Evolutionary conservation across 2,329 filamentous ascomycete genomes (phyloP), one percentile per base, ranked within the genome.

Genomic region (Zasmidium cellare): DNA sequence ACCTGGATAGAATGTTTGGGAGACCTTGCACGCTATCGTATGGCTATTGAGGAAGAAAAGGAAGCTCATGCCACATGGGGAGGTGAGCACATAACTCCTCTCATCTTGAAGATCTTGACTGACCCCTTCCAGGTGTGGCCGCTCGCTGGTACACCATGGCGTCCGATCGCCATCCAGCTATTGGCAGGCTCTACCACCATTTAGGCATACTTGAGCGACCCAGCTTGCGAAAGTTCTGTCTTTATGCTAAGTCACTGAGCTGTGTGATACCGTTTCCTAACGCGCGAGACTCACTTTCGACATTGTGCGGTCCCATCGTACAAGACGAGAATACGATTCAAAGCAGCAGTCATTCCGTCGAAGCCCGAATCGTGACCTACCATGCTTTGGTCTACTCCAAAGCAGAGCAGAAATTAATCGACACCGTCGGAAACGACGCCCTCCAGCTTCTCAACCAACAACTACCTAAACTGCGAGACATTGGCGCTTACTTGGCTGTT

Each of bases 1-100:
- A 96, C 90, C 0, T 97, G 93, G 93, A 90, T 96, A 9, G 93
- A 97, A 64, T 97, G 92, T 53, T 77, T 97, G 0, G 93, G 93
- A 0, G 92, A 97, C 69, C 75, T 97, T 0, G 89, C 88, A 0
- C 80, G 92, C 19, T 97, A 96, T 67, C 81, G 88, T 0, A 97
- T 97, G 92, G 91, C 92, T 0, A 92, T 97, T 46, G 92, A 97
- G 71, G 89, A 96, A 44, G 85, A 89, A 23, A 88, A 94, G 61
- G 80, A 89, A 45, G 58, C 60, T 1, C 70, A 72, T 58, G 90
- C 96, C 50, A 84, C 86, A 0, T 97, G 93, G 93, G 90, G 89
- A 0, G 82, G 55, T 57, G 18, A 38, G 49, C 53, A 3, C 18
- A 11, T 16, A 9, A 5, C 16, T 41, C 20, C 23, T 6, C n/a